Evolutionary conservation across 306 rosid genomes (phyloP), one percentile per base, ranked within the genome.

Genomic region (Quercus alba): DNA sequence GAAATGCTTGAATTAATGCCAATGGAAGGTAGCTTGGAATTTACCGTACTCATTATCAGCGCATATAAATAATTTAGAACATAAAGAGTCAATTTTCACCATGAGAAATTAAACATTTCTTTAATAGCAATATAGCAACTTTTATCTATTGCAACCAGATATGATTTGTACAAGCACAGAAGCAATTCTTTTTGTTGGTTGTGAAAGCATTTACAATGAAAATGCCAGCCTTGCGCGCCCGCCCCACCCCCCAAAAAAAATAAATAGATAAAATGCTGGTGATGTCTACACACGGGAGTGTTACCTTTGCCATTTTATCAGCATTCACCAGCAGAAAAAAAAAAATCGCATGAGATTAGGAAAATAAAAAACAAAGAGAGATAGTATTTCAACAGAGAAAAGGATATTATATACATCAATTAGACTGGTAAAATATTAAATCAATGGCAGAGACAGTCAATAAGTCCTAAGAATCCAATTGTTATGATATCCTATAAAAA

Each of bases 401-500:
- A 7, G 54, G 54, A 49, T 64, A 66, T 68, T 71, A 75, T 71
- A 75, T 63, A 76, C 62, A 67, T 54, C 33, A 46, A 57, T 10
- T 25, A 59, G 21, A 18, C 70, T 7, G 18, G 6, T 8, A 6
- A 30, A 17, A 64, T 28, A 7, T 18, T 64, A 64, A 64, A 17
- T 17, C 31, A 64, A 64, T 17, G 70, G 33, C 33, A 64, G 70
- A 41, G 44, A 30, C 70, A 9, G 25, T 66, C 72, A 67, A 28
- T 14, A 4, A 28, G 38, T 15, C 41, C 70, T 1, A 41, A 64
- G 15, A 49, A 49, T 49, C 41, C 13, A 15, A 64, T 28, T 28
- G 19, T 64, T 41, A 66, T 75, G 54, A 61, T 12, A 52, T 75
- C 81, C 62, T 49, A n/a, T 58, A 79, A 79, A 75, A 72, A 33